Base-by-base conservation (phyloP, 768 basidiomycete genomes). In the Suillus paluster region DNA sequence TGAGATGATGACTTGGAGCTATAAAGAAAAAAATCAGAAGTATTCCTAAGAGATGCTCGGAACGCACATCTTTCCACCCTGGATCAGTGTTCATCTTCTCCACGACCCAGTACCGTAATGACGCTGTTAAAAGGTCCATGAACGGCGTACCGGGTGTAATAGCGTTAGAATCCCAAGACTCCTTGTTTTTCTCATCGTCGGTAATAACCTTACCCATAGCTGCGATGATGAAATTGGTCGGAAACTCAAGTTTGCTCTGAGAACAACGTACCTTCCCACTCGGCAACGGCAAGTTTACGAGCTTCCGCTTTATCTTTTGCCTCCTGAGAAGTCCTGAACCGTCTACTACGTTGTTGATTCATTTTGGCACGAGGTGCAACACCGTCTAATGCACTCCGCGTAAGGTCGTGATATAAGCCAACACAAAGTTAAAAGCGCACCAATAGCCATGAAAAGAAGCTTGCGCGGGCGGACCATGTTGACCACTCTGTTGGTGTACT, bases 81-180 rank as follows among this genome's bases (percentile, higher is more conserved):
- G 95, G 89, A 74, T 99, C 97, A 0, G 86, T 88, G 69, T 98
- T 97, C 77, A 99, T 86, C 76, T 99, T 99, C 68, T 92, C 85
- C 2, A 91, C 92, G 1, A 98, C 92, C 97, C 97, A 99, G 72
- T 98, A 99, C 58, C 95, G 86, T 58, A 99, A 77, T 5, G 94
- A 95, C 17, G 83, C 70, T 2, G 97, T 94, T 34, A 99, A 81
- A 6, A 99, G 82, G 63, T 90, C 86, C 97, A 99, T 99, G 79
- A 99, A 99, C 0, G 97, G 97, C 19, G 97, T 99, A 2, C 95
- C 97, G 15, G 97, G 97, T 0, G 97, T 99, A 71, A 99, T 99
- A 45, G 97, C 97, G 74, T 99, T 99, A 1, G 94, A 92, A 73
- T 99, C 97, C 97, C 97, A 99, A 1, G 91, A 77, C 71, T 90